Evolutionary conservation across 495 filamentous ascomycete species (phyloP), one percentile per base, ranked within the genome.

Genomic region (Hyaloscypha bicolor): DNA sequence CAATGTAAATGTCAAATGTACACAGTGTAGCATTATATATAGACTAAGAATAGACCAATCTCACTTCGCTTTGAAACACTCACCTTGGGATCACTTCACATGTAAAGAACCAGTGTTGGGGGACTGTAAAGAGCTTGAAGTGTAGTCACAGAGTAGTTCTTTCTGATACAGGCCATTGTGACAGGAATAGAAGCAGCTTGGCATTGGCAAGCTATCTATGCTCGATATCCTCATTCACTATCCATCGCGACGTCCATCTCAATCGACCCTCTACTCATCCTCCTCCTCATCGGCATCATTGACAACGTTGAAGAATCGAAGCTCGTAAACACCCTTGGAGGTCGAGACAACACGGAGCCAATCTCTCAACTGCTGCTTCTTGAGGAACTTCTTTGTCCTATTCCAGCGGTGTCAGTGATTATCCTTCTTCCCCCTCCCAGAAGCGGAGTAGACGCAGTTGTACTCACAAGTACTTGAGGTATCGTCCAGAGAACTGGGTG

Each of bases 331-430:
- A 75, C 94, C 94, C 86, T 92, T 93, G 80, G 90, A 91, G 76
- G 93, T 97, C 64, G 93, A 93, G 78, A 99, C 96, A 72, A 99
- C 95, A 73, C 95, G 93, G 77, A 99, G 90, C 96, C 96, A 99
- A 86, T 99, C 95, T 83, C 95, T 91, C 80, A 99, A 90, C 85
- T 97, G 94, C 87, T 97, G 93, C 90, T 99, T 99, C 92, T 99
- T 99, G 81, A 99, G 91, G 90, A 96, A 99, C 87, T 98, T 99
- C 92, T 99, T 99, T 79, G 95, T 99, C 80, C 94, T 97, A 72
- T 71, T 62, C 31, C 71, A 48, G 33, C 30, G 62, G 33, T 32
- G 61, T 55, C 61, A 64, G 63, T 48, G 30, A 63, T 45, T 25
- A 14, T 53, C n/a, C 45, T 52, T 25, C 25, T 5, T 35, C n/a